Base-by-base conservation (phyloP, 2,329 filamentous ascomycete species). In the Stachybotrys elegans region DNA sequence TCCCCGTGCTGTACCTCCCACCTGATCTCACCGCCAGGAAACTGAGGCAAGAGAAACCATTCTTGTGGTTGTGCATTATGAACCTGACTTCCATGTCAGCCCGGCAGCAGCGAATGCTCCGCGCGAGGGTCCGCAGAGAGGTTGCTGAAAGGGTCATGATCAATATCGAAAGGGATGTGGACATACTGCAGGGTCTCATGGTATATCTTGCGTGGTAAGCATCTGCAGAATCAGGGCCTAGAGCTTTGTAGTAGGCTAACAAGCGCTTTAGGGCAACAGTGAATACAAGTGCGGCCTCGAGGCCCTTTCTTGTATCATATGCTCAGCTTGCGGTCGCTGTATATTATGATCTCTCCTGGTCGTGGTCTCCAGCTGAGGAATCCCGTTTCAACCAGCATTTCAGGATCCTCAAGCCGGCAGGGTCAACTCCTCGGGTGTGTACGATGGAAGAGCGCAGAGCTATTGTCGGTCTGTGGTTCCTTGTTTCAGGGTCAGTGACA, bases 151-250 rank as follows among this genome's bases (percentile, higher is more conserved):
- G 66, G 44, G 58, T 77, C 21, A 51, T 79, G 6, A 46, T 76
- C 12, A 65, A 73, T 9, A 60, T 67, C n/a, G 73, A 78, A 44
- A 68, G 70, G 41, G 69, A 57, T 39, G 59, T 79, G 31, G 78
- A 81, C 48, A 49, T 80, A 11, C 58, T 82, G 2, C 61, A 75
- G 11, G 76, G 76, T 0, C 46, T 79, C 4, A 52, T 82, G 14
- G 63, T 50, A 42, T 71, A 61, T 43, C 60, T 69, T 19, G 60
- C 63, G 23, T 80, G 76, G 73, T 72, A 55, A 51, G 63, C 50
- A 19, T 22, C 9, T n/a, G 22, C 12, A 25, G 16, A 17, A 20
- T 36, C 17, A 19, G 34, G 5, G 14, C n/a, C n/a, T n/a, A n/a
- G n/a, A n/a, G n/a, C n/a, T n/a, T 5, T 13, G 17, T 17, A n/a